These are phyloP conservation scores for Trichoderma parareesei DNA, from an alignment of 495 filamentous ascomycete genomes.

Conservation along the genomic window DNA sequence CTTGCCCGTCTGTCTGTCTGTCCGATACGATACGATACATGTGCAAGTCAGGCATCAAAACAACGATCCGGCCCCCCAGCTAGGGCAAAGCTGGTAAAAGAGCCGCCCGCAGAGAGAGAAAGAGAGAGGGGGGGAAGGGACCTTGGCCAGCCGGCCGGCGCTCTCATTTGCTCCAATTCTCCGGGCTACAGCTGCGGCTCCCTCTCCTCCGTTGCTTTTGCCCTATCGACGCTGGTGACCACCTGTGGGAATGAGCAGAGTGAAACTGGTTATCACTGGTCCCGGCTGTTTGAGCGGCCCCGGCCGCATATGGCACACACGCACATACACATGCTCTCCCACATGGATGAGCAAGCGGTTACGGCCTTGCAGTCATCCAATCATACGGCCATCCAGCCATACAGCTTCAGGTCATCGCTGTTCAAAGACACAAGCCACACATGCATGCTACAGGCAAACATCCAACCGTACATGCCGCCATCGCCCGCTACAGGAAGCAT, in stretches of 20 bases:
- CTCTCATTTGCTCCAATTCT: slow-evolving; percentile 4
- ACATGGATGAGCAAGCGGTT: not conserved
- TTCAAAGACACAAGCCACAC: not conserved
- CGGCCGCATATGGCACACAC: not conserved
- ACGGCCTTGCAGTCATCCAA: not conserved
- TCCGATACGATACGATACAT: not conserved
- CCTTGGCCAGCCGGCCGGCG: not conserved
- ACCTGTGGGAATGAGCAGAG: not conserved
- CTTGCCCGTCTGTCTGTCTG: not conserved
- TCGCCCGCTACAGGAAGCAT: not conserved
- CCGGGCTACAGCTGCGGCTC: slow-evolving; percentile 1
- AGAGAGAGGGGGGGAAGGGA: too few species aligned
- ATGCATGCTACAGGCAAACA: not conserved
- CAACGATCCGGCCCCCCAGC: not conserved
- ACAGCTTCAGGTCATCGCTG: not conserved
- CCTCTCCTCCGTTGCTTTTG: not conserved
- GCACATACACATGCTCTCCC: not conserved
- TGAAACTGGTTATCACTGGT: not conserved
- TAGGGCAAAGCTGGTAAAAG: slow-evolving; percentile 8
- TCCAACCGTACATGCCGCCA: not conserved
- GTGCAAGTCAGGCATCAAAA: slow-evolving; percentile 7
- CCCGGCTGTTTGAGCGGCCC: not conserved
- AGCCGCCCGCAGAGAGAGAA: not conserved
- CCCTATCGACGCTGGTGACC: not conserved
- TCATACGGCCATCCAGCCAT: not conserved